Conservation (phyloP, 2,329 filamentous ascomycete genomes). For the Boeremia lycopersici region DNA sequence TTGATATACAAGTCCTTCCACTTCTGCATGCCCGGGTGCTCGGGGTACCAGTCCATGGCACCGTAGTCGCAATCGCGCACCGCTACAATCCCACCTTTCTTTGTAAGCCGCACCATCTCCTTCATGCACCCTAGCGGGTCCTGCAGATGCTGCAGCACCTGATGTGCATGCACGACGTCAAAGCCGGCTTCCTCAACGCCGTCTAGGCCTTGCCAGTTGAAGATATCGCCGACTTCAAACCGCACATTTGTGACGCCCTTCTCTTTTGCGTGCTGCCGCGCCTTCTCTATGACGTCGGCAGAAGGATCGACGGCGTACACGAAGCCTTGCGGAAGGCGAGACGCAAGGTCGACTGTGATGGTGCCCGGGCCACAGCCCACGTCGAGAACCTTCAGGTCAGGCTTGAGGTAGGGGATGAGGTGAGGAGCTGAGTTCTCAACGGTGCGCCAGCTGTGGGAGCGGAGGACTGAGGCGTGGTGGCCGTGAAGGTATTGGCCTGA, state of each 20-base stretch:
- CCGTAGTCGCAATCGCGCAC: constrained; percentile 45
- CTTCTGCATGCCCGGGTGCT: constrained; percentile 40
- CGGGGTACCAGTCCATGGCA: constrained; percentile 49
- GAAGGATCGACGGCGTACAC: constrained; percentile 56
- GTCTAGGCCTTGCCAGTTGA: constrained; percentile 52
- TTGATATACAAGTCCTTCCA: constrained; percentile 45
- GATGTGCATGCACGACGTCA: constrained; percentile 65
- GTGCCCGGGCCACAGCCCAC: constrained; percentile 58
- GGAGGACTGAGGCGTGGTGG: constrained; percentile 49
- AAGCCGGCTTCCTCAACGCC: constrained; percentile 51
- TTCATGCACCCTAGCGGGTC: constrained; percentile 57
- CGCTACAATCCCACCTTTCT: constrained; percentile 60
- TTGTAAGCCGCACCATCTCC: constrained; percentile 62
- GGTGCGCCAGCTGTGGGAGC: constrained; percentile 53
- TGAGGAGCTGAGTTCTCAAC: constrained; percentile 53
- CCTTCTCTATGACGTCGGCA: constrained; percentile 50
- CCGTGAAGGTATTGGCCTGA: constrained; percentile 49
- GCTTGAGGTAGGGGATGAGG: constrained; percentile 41
- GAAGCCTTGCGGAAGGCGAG: constrained; percentile 51
- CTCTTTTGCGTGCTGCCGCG: constrained; percentile 44
- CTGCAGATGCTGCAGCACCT: constrained; percentile 63
- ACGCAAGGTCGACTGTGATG: constrained; percentile 53
- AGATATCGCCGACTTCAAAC: constrained; percentile 51
- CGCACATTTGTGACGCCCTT: constrained; percentile 48
- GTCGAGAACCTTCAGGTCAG: constrained; percentile 51